Evolutionary conservation across 805 yeast genomes (phyloP).

Genomic region (Lipomyces spencermartinsiae): DNA sequence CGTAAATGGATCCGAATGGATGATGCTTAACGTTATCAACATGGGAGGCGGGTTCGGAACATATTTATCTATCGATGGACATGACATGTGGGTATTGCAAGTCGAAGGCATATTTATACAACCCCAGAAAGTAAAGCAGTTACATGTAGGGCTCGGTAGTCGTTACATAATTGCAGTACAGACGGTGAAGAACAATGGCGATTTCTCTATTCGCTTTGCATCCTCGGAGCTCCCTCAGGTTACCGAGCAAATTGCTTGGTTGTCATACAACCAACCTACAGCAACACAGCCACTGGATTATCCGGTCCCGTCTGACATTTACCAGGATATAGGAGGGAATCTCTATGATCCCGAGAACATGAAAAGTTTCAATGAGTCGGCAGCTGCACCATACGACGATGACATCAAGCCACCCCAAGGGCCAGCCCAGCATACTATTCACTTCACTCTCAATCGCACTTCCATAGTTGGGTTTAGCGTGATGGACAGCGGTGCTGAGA

Average conservation of each 20-base stretch:
- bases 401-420: constrained; percentile 7
- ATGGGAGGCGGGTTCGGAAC: constrained; percentile 14
- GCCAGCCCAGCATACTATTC: constrained; percentile 14
- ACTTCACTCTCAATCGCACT: constrained; percentile 6
- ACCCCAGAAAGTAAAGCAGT: constrained; percentile 16
- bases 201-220: constrained; percentile 26
- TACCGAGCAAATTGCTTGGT: constrained; percentile 10
- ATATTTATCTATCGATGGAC: constrained; percentile 18
- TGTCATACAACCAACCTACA: constrained; percentile 13
- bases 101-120: constrained; percentile 14
- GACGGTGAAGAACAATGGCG: constrained; percentile 66
- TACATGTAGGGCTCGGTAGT: constrained; percentile 13
- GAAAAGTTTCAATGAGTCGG: background rate
- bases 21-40: constrained; percentile 9
- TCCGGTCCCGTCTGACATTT: background rate
- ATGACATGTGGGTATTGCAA: constrained; percentile 16
- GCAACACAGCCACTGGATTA: background rate
- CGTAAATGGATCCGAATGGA: constrained; percentile 11
- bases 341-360: background rate
- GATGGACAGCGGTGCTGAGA: constrained; percentile 9
- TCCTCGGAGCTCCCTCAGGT: constrained; percentile 10
- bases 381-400: constrained; percentile 11
- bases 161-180: constrained; percentile 45
- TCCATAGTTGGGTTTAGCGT: constrained; percentile 4
- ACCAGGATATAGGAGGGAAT: constrained; percentile 15